Percentiles rank a stretch among this genome's conserved stretches.
Evolutionary conservation across 1,139 yeast species (phyloP).

Genomic region (Pneumocystis canis): DNA sequence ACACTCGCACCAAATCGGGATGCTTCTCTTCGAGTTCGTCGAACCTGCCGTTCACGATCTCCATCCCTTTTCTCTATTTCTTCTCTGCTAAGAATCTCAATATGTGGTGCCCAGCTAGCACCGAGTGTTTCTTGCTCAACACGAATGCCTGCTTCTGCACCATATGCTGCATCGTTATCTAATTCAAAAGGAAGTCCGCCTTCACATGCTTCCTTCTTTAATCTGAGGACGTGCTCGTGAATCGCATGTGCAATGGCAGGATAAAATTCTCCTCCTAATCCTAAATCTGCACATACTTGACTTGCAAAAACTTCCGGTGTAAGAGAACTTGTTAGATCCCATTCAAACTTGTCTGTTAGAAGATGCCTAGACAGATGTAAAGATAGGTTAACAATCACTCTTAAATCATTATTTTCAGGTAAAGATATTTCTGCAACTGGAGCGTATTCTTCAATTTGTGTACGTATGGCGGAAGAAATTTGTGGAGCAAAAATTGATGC

Average conservation of each 20-base stretch:
- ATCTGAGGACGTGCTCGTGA: slow-evolving; percentile 60
- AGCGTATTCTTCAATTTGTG: slow-evolving; percentile 67
- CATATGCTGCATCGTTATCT: slow-evolving; percentile 45
- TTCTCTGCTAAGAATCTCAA: slow-evolving; percentile 75
- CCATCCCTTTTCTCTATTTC: slow-evolving; percentile 91
- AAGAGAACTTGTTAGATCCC: slow-evolving; percentile 57
- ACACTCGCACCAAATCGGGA: slow-evolving; percentile 39
- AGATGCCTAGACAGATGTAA: slow-evolving; percentile 72
- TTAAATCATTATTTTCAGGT: slow-evolving; percentile 50
- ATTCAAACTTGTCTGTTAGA: slow-evolving; percentile 85
- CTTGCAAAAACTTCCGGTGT: slow-evolving; percentile 80
- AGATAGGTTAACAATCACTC: slow-evolving; percentile 66
- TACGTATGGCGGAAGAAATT: slow-evolving; percentile 55
- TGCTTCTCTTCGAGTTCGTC: slow-evolving; percentile 85
- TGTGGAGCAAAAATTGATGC: slow-evolving; percentile 40
- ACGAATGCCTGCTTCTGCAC: slow-evolving; percentile 49
- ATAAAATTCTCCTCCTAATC: slow-evolving; percentile 67
- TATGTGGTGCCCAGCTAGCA: slow-evolving; percentile 78
- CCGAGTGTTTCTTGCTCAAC: slow-evolving; percentile 46
- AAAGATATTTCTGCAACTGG: slow-evolving; percentile 48
- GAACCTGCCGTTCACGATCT: slow-evolving; percentile 79
- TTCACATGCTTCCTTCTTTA: slow-evolving; percentile 76
- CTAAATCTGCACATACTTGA: slow-evolving; percentile 70
- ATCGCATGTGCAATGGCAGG: slow-evolving; percentile 84
- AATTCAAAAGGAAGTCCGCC: slow-evolving; percentile 51